Evolutionary conservation across 495 filamentous ascomycete genomes (phyloP), one percentile per base, ranked within the genome.

Genomic region (Astrothelium macrocarpum): DNA sequence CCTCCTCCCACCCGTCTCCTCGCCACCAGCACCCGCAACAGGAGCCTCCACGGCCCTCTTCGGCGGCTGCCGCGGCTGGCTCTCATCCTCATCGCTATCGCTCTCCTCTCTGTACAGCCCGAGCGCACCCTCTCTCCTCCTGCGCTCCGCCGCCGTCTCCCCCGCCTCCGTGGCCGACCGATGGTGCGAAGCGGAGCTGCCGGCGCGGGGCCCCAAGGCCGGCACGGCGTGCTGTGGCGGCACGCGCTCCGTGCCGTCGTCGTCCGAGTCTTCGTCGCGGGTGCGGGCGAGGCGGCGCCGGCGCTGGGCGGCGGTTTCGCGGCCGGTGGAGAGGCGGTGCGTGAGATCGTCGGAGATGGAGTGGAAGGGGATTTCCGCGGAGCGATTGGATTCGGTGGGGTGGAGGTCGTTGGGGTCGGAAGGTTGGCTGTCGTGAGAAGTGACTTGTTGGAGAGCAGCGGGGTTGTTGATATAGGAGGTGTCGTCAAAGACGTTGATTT

Each of bases 81-180:
- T 64, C 61, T 83, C 80, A 62, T 85, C 85, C 43, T 90, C 87
- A 14, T 84, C 81, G 45, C 82, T 85, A 58, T 87, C 85, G 20
- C 80, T 81, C 20, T 79, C 81, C 18, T 80, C 81, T n/a, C 77
- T 71, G 7, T 81, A 76, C 56, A 85, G 73, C 23, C 90, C 91
- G n/a, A 96, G 76, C 3, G 92, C 93, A 1, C 90, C 93, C 62
- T 95, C 84, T 73, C 93, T 85, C 65, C 91, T 81, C 42, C 87
- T 81, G 49, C 87, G 81, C 75, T 96, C 92, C 0, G 91, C 92
- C 0, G 89, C 84, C 2, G 90, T 95, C 74, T 96, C 92, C 45
- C 79, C 82, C 2, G 75, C 76, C 28, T 86, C 83, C 63, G 68
- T 73, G 20, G 76, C 71, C 42, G 65, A 62, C 34, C 53, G 36